These are phyloP conservation scores for Sesbania bispinosa DNA, from an alignment of 306 rosid genomes.

Conservation along the genomic window DNA sequence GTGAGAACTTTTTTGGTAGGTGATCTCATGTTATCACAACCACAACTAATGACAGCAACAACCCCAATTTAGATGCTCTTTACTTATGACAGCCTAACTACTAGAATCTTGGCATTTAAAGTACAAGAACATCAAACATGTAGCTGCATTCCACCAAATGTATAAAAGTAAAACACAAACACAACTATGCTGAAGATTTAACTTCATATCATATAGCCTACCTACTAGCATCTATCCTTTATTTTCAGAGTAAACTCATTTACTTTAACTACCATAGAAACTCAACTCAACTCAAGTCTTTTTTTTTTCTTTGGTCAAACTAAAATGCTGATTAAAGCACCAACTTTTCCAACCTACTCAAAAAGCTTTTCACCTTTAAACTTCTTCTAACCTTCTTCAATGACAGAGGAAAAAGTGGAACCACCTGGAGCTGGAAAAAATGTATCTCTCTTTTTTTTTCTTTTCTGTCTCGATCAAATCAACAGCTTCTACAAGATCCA, in stretches of 20 bases:
- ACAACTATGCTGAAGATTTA: slow-evolving; percentile 19
- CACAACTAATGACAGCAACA: slow-evolving; percentile 21
- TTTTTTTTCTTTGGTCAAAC: slow-evolving; percentile 18
- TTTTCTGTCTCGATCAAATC: slow-evolving; percentile 40
- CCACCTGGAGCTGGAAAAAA: slow-evolving; percentile 31
- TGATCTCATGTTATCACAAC: slow-evolving; percentile 22
- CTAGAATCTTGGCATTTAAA: slow-evolving; percentile 32
- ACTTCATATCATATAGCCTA: slow-evolving; percentile 27
- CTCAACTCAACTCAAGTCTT: slow-evolving; percentile 15
- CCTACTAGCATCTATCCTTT: slow-evolving; percentile 16
- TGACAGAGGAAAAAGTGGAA: slow-evolving; percentile 33
- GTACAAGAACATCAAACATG: slow-evolving; percentile 20
- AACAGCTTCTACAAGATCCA: slow-evolving; percentile 44
- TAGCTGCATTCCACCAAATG: slow-evolving; percentile 25
- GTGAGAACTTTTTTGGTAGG: neutral
- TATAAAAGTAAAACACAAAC: slow-evolving; percentile 18
- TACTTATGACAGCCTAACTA: slow-evolving; percentile 31
- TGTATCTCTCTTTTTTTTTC: neutral
- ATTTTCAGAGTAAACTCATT: slow-evolving; percentile 37
- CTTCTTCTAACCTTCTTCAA: slow-evolving; percentile 38
- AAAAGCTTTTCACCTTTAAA: slow-evolving; percentile 36
- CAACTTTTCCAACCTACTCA: slow-evolving; percentile 36
- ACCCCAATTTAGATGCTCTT: slow-evolving; percentile 31
- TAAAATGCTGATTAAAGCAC: slow-evolving; percentile 32
- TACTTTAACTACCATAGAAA: slow-evolving; percentile 22